Conservation (phyloP, 495 filamentous ascomycete genomes). For the Amphirosellinia nigrospora region DNA sequence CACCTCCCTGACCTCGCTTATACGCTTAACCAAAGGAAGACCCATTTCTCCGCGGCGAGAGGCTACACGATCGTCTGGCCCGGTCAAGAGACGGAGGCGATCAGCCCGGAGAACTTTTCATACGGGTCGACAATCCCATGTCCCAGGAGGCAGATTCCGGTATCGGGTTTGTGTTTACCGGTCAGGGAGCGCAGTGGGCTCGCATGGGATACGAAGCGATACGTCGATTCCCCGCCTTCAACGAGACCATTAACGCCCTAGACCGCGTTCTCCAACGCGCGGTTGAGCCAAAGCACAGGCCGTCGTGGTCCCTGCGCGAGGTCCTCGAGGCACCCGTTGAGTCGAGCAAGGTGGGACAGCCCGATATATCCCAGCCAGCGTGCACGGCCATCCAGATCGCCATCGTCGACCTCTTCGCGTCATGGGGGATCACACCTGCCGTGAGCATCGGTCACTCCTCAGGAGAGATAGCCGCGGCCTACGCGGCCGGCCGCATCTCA, state of each 20-base stretch:
- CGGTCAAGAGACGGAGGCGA: not conserved
- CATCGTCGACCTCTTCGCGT: not conserved
- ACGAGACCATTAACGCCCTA: conserved; percentile 8
- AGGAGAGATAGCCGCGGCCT: not conserved
- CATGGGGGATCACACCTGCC: not conserved
- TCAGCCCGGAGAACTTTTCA: not conserved
- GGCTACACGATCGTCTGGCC: not conserved
- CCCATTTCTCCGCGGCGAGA: not conserved
- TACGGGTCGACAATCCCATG: not conserved
- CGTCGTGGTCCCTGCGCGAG: conserved; percentile 21
- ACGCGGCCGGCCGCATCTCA: not conserved
- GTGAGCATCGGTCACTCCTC: not conserved
- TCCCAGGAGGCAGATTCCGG: too few relatives aligned
- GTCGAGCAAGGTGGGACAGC: conserved; percentile 32
- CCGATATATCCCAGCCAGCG: conserved; percentile 35
- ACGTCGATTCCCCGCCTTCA: not conserved
- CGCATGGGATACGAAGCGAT: not conserved
- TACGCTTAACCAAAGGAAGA: not conserved
- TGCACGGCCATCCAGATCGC: conserved; percentile 37
- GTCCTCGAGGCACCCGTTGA: conserved; percentile 34
- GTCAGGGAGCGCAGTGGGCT: not conserved
- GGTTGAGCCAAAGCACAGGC: not conserved
- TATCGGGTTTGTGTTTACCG: not conserved
- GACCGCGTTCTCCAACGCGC: conserved; percentile 14
- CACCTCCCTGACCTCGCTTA: not conserved